Conservation (phyloP, 371 early-diverging fungal species). For the Mucor mucedo region DNA sequence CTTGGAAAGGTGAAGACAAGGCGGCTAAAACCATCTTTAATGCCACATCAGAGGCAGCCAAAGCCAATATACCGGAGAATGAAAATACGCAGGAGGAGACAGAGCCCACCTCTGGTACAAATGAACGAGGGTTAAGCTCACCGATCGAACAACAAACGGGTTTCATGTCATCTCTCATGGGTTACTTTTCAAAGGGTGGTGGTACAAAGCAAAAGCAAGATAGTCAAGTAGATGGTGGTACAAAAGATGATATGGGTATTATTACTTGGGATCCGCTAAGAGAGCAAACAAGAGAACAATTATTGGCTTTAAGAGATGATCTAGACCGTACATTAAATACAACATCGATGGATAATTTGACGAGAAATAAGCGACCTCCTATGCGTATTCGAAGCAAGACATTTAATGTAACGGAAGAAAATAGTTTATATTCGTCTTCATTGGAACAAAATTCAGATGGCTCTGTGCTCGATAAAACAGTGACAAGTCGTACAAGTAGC, state of each 20-base stretch:
- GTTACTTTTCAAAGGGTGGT: constrained; percentile 32
- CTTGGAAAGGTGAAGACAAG: constrained; percentile 36
- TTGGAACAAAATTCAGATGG: constrained; percentile 19
- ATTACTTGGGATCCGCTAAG: constrained; percentile 42
- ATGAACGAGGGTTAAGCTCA: not conserved
- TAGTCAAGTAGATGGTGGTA: not conserved
- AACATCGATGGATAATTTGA: not conserved
- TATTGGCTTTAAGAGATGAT: constrained; percentile 34
- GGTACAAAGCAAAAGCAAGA: constrained; percentile 7
- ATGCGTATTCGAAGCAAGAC: constrained; percentile 21
- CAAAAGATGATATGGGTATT: constrained; percentile 18
- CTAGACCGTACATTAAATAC: constrained; percentile 22
- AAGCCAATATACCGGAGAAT: constrained; percentile 7
- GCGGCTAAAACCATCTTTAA: constrained; percentile 21
- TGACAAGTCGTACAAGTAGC: not conserved
- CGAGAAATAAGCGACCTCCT: constrained; percentile 9
- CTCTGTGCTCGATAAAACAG: constrained; percentile 1
- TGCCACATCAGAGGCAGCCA: constrained; percentile 18
- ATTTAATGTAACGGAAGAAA: constrained; percentile 1
- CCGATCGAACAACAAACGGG: constrained; percentile 4
- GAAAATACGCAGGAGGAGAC: not conserved
- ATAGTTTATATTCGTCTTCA: not conserved
- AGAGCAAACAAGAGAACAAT: constrained; percentile 32
- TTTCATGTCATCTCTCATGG: constrained; percentile 34
- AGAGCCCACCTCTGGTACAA: not conserved